Conservation (phyloP, 441 rosid species). For the Croton setiger region DNA sequence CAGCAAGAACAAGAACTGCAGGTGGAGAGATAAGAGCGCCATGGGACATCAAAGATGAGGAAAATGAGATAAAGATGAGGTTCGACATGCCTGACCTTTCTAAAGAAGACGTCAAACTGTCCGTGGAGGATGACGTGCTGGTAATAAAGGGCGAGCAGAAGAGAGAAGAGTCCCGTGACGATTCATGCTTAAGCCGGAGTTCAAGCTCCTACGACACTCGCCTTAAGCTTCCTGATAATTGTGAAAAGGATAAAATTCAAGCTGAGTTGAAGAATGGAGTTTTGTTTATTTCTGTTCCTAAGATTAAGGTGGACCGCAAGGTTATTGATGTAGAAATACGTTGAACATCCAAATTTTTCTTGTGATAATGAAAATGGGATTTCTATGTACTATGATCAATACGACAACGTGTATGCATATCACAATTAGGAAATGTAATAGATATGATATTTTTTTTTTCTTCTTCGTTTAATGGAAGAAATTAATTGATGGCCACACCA, state of each 20-base stretch:
- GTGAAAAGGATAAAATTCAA: conserved; percentile 55
- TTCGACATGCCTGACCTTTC: conserved; percentile 84
- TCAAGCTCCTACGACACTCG: conserved; percentile 55
- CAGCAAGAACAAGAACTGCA: conserved; percentile 23
- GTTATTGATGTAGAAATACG: conserved; percentile 54
- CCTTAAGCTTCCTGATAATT: conserved; percentile 57
- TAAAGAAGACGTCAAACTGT: conserved; percentile 71
- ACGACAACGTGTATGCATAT: too few species aligned
- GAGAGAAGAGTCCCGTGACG: conserved; percentile 41
- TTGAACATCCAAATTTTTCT: conserved; percentile 8
- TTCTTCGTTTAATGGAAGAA: too few species aligned
- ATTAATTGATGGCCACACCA: too few species aligned
- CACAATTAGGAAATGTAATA: too few species aligned
- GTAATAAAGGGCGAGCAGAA: conserved; percentile 60
- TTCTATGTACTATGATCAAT: too few species aligned
- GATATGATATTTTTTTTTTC: too few species aligned
- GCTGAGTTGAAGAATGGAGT: conserved; percentile 88
- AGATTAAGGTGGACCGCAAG: conserved; percentile 58
- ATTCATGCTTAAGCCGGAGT: conserved; percentile 50
- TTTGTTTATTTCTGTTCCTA: conserved; percentile 56
- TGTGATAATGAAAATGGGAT: not conserved
- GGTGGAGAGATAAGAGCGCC: conserved; percentile 51
- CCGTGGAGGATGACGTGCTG: conserved; percentile 58
- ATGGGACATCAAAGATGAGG: conserved; percentile 80
- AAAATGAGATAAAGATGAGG: conserved; percentile 69